Conservation (phyloP, 805 yeast genomes). For the Lipomyces japonicus region DNA sequence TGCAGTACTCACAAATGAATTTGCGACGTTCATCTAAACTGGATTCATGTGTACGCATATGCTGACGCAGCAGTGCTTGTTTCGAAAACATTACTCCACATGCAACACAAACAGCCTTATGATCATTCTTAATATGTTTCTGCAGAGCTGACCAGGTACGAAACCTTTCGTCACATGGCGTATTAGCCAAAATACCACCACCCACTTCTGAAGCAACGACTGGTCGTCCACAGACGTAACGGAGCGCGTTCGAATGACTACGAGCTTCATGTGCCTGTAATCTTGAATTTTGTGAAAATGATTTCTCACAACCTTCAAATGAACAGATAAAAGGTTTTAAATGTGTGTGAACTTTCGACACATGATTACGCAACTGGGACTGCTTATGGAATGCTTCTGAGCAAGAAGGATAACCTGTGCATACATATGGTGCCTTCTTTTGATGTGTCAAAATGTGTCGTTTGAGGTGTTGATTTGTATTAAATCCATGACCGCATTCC, state of each 20-base stretch:
- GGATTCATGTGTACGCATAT: conserved; percentile 64
- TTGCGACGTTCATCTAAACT: conserved; percentile 53
- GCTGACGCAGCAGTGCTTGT: conserved; percentile 62
- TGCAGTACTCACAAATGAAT: conserved; percentile 47
- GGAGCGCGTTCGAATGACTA: conserved; percentile 48
- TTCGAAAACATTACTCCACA: conserved; percentile 77
- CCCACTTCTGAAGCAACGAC: conserved; percentile 37
- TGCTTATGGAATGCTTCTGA: conserved; percentile 65
- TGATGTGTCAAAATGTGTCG: conserved; percentile 83
- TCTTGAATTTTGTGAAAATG: conserved; percentile 60
- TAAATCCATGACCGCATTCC: conserved; percentile 77
- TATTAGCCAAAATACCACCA: conserved; percentile 34
- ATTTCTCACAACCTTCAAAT: conserved; percentile 61
- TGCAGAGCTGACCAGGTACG: conserved; percentile 72
- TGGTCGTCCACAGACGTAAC: conserved; percentile 28
- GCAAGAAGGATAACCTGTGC: conserved; percentile 58
- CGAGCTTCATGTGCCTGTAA: conserved; percentile 63
- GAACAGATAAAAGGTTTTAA: conserved; percentile 44
- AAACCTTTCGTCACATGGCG: conserved; percentile 54
- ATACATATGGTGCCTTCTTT: conserved; percentile 49
- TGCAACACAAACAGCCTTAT: conserved; percentile 54
- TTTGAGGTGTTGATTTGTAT: conserved; percentile 71
- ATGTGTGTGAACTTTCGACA: conserved; percentile 56
- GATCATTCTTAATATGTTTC: conserved; percentile 64
- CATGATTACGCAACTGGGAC: conserved; percentile 71